Conservation (phyloP, 2,329 filamentous ascomycete genomes). For the Ceratocystis huliohia region DNA sequence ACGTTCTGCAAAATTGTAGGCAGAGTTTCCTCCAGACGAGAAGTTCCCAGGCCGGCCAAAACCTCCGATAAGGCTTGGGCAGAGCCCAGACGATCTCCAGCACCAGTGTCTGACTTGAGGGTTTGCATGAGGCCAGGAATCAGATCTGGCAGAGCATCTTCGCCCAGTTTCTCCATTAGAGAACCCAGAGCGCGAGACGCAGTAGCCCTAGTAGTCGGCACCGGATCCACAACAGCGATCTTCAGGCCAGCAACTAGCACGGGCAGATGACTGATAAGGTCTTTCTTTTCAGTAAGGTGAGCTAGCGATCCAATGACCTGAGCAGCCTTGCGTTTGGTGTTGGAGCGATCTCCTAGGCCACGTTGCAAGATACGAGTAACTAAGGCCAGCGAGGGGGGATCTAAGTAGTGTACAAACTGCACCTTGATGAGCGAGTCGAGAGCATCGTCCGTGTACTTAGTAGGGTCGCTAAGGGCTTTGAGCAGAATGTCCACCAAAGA, state of each 20-base stretch:
- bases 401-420: constrained; percentile 97
- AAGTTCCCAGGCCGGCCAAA: constrained; percentile 82
- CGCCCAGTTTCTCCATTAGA: constrained; percentile 93
- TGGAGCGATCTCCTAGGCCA: constrained; percentile 78
- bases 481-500: constrained; percentile 78
- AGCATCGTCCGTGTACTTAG: constrained; percentile 90
- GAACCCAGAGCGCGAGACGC: constrained; percentile 92
- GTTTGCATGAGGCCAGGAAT: constrained; percentile 97
- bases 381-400: constrained; percentile 85
- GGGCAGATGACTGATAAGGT: constrained; percentile 79
- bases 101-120: constrained; percentile 91
- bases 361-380: constrained; percentile 93
- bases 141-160: constrained; percentile 90
- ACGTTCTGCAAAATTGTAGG: constrained; percentile 96
- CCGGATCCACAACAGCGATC: constrained; percentile 80
- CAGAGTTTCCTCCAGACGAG: constrained; percentile 84
- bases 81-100: constrained; percentile 88
- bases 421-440: constrained; percentile 92
- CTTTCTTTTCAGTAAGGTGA: constrained; percentile 91
- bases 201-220: constrained; percentile 89
- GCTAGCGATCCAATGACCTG: constrained; percentile 97
- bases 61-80: constrained; percentile 95
- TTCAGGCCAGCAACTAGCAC: constrained; percentile 86
- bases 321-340: constrained; percentile 88
- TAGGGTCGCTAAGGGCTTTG: constrained; percentile 93